Base-by-base conservation (phyloP, 805 yeast species). In the Lachancea thermotolerans region DNA sequence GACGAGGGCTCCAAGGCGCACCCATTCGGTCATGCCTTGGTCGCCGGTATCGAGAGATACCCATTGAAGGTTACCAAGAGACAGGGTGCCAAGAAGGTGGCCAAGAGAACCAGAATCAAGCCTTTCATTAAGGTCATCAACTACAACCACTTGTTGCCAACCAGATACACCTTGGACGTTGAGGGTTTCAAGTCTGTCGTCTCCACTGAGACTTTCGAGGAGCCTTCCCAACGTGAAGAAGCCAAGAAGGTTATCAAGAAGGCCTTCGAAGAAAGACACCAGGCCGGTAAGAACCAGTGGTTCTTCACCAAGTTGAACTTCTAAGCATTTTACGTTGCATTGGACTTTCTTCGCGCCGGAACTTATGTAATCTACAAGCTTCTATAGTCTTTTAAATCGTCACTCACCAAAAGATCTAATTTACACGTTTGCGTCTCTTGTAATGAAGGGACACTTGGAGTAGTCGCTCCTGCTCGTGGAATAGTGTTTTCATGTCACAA, bases 131-230 rank as follows among this genome's bases (percentile, higher is more conserved):
- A 91, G 82, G 89, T 86, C 70, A 81, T 93, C 73, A 93, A 93
- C 96, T 93, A 90, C 95, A 89, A 89, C 89, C 99, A 93, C 77
- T 80, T 93, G 74, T 84, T 93, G 91, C 99, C 99, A 80, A 93
- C 99, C 70, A 90, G 99, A 81, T 93, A 93, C 86, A 81, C 95
- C 54, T 82, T 93, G 68, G 98, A 93, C 72, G 93, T 91, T 68
- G 98, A 93, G 73, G 75, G 87, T 61, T 84, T 93, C 82, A 93
- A 93, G 82, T 68, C 85, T 67, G 84, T 81, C 65, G 85, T 93
- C 68, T 76, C 96, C 65, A 78, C 91, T 65, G 99, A 91, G 73
- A 80, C 98, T 68, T 85, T 93, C 73, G 79, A 79, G 70, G 97
- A 93, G 81, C 96, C 98, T 75, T 79, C 97, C 59, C 96, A 90